A percentile compares a stretch with the other conserved stretches of the same genome.
Evolutionary conservation across 208 protist species (phyloP).

Genomic region (Leptomonas seymouri): DNA sequence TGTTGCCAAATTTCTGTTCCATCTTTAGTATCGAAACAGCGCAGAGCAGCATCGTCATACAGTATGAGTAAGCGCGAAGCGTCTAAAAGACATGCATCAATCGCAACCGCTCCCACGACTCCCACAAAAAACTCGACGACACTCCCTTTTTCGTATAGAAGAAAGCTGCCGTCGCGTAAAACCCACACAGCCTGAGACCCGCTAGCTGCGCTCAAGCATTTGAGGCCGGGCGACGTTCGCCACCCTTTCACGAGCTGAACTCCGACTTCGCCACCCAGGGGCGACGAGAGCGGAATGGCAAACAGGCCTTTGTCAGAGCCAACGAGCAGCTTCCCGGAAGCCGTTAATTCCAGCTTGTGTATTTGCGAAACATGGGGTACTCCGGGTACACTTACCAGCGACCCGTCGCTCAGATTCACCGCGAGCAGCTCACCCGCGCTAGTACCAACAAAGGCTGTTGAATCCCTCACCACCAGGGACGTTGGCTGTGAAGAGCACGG

Average conservation of each 20-base stretch:
- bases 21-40: slow-evolving; percentile 8
- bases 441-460: slow-evolving; percentile 9
- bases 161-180: slow-evolving; percentile 23
- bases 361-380: background rate
- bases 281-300: background rate
- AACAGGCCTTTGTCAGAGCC: slow-evolving; percentile 15
- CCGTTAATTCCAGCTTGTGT: background rate
- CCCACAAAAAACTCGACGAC: slow-evolving; percentile 3
- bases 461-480: background rate
- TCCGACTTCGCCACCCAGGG: background rate
- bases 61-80: slow-evolving; percentile 17
- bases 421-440: slow-evolving; percentile 12
- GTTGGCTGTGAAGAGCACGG: background rate
- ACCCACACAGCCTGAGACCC: slow-evolving; percentile 17
- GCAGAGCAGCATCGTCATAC: slow-evolving; percentile 11
- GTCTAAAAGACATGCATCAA: slow-evolving; percentile 21
- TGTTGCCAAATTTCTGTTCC: slow-evolving; percentile 22
- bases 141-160: slow-evolving; percentile 2
- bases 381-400: background rate
- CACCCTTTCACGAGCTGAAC: slow-evolving; percentile 21
- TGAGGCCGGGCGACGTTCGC: slow-evolving; percentile 9
- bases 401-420: slow-evolving; percentile 9
- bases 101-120: background rate
- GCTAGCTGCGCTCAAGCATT: slow-evolving; percentile 11
- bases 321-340: slow-evolving; percentile 8